Evolutionary conservation across 805 yeast genomes (phyloP).

Genomic region (Lachancea waltii): DNA sequence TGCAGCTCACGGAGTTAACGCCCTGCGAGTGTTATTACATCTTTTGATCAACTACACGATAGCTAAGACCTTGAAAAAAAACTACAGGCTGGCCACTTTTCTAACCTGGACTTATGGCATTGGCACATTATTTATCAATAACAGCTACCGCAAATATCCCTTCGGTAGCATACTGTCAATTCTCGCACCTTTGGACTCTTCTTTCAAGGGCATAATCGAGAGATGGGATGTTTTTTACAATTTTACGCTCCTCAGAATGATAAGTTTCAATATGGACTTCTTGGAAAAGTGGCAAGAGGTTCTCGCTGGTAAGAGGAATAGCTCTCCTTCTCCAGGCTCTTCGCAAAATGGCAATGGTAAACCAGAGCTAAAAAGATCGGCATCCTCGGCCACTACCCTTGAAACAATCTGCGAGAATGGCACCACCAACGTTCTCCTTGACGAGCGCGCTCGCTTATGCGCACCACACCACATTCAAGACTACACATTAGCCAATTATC

Average conservation of each 20-base stretch:
- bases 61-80: constrained; percentile 20
- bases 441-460: constrained; percentile 59
- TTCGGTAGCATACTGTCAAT: constrained; percentile 38
- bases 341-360: constrained; percentile 8
- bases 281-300: constrained; percentile 35
- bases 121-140: constrained; percentile 72
- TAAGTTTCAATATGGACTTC: constrained; percentile 79
- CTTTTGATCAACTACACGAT: constrained; percentile 43
- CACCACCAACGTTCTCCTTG: constrained; percentile 24
- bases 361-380: constrained; percentile 20
- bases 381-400: constrained; percentile 13
- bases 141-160: constrained; percentile 48
- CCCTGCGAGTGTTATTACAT: constrained; percentile 55
- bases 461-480: constrained; percentile 56
- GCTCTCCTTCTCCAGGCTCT: constrained; percentile 1
- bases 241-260: constrained; percentile 75
- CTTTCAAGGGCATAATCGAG: constrained; percentile 66
- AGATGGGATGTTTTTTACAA: constrained; percentile 97
- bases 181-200: constrained; percentile 50
- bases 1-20: constrained; percentile 76
- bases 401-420: constrained; percentile 17
- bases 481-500: constrained; percentile 57
- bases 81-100: constrained; percentile 36
- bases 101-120: constrained; percentile 75
- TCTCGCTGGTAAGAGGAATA: constrained; percentile 7